A percentile compares a stretch with the other conserved stretches of the same genome.
These are phyloP conservation scores for Neofusicoccum ribis DNA, from an alignment of 2,329 filamentous ascomycete species.

Conservation along the genomic window DNA sequence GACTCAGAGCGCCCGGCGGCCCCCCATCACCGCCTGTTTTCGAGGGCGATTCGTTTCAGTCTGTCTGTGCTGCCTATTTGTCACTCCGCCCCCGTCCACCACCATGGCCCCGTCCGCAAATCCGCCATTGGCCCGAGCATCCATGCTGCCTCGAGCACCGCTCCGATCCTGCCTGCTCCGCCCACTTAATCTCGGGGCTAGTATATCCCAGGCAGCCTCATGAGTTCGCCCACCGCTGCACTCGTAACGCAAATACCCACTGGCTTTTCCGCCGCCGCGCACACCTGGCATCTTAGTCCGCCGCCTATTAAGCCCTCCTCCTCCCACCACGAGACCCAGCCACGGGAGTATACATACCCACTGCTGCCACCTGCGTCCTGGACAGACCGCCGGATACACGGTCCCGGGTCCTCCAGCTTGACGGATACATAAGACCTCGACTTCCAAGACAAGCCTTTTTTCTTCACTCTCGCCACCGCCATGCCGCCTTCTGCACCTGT, in stretches of 20 bases:
- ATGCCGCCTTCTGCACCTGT: conserved; percentile 72
- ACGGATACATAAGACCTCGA: not conserved
- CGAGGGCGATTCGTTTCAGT: not conserved
- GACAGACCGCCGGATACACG: no score
- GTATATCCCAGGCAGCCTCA: not conserved
- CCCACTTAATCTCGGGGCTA: conserved; percentile 11
- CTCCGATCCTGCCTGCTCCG: not conserved
- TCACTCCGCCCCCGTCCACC: not conserved
- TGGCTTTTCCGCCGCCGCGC: not conserved
- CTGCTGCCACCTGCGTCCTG: not conserved
- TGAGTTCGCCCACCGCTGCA: not conserved
- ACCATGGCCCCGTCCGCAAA: not conserved
- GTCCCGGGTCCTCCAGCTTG: not conserved
- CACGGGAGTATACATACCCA: not conserved
- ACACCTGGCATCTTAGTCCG: not conserved
- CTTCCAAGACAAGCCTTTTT: not conserved
- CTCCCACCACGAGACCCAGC: no score
- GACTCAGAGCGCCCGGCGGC: not conserved
- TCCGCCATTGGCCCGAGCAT: not conserved
- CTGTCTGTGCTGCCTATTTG: conserved; percentile 14
- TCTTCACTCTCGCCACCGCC: conserved; percentile 58
- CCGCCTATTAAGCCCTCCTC: not conserved
- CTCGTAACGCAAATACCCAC: not conserved
- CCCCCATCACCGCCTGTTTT: not conserved
- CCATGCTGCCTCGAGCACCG: not conserved